These are phyloP conservation scores for Microthyrium microscopicum DNA, from an alignment of 2,329 filamentous ascomycete species.

Conservation along the genomic window DNA sequence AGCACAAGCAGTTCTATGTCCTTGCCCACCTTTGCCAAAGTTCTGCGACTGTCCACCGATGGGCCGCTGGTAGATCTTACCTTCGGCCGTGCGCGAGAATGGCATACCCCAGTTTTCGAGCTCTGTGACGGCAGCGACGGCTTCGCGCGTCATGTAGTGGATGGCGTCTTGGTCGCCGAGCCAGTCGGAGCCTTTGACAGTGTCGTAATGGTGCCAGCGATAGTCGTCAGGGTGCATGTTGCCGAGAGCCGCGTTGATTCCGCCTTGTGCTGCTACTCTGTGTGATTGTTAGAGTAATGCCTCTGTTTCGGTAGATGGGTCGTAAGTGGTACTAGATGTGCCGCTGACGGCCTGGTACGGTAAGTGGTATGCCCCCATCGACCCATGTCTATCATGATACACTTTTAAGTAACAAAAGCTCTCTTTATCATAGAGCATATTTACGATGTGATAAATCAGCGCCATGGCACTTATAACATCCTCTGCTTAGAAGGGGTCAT, in stretches of 20 bases:
- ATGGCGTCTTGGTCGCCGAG: slow-evolving; percentile 43
- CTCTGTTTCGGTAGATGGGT: no score
- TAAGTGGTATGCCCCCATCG: no score
- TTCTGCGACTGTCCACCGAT: slow-evolving; percentile 30
- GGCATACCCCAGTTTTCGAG: slow-evolving; percentile 39
- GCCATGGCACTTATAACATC: no score
- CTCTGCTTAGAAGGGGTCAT: no score
- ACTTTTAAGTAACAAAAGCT: not conserved
- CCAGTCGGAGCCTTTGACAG: slow-evolving; percentile 42
- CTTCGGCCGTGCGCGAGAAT: slow-evolving; percentile 31
- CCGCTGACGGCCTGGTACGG: no score
- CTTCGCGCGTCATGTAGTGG: slow-evolving; percentile 42
- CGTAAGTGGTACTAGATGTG: no score
- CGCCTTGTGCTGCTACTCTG: slow-evolving; percentile 50
- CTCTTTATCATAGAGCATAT: not conserved
- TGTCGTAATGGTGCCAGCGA: slow-evolving; percentile 45
- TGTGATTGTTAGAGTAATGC: no score
- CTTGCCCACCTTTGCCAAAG: slow-evolving; percentile 32
- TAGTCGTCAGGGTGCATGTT: slow-evolving; percentile 41
- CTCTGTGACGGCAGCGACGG: slow-evolving; percentile 36
- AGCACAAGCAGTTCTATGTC: slow-evolving; percentile 29
- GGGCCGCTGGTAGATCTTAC: slow-evolving; percentile 31
- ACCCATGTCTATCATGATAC: not conserved
- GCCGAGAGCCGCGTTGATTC: slow-evolving; percentile 42
- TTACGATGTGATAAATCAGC: no score